Conservation (phyloP, 495 filamentous ascomycete genomes). For the Saxispiralis lemnorum region DNA sequence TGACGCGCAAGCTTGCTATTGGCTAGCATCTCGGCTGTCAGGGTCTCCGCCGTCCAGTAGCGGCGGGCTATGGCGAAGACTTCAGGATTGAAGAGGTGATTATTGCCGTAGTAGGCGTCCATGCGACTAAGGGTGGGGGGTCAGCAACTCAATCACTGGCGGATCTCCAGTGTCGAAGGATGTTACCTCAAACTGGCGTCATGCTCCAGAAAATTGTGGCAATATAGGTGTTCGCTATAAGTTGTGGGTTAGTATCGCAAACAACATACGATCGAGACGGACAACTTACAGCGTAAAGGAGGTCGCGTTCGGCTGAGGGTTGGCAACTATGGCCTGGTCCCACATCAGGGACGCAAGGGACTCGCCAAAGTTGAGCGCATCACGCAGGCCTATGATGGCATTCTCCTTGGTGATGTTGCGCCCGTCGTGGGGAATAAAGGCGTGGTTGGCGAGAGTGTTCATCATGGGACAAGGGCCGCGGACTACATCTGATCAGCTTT, state of each 20-base stretch:
- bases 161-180: neutral
- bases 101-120: slow-evolving; percentile 11
- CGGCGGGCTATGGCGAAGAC: slow-evolving; percentile 9
- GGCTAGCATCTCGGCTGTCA: slow-evolving; percentile 28
- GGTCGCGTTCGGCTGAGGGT: slow-evolving; percentile 33
- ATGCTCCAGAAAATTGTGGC: slow-evolving; percentile 34
- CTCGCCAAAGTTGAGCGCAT: slow-evolving; percentile 29
- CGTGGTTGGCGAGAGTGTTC: slow-evolving; percentile 18
- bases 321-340: slow-evolving; percentile 27
- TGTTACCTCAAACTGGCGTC: slow-evolving; percentile 34
- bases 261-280: neutral
- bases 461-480: slow-evolving; percentile 15
- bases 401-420: slow-evolving; percentile 24
- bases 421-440: slow-evolving; percentile 18
- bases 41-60: slow-evolving; percentile 14
- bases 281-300: slow-evolving; percentile 25
- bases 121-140: slow-evolving; percentile 1
- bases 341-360: slow-evolving; percentile 25
- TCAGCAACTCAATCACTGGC: neutral
- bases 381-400: slow-evolving; percentile 22
- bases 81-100: slow-evolving; percentile 12
- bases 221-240: slow-evolving; percentile 24
- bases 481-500: slow-evolving; percentile 6
- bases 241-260: neutral
- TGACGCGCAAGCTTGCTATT: slow-evolving; percentile 29